These are phyloP conservation scores for Teratosphaeria epicoccoides DNA, from an alignment of 2,329 filamentous ascomycete species.

Conservation along the genomic window DNA sequence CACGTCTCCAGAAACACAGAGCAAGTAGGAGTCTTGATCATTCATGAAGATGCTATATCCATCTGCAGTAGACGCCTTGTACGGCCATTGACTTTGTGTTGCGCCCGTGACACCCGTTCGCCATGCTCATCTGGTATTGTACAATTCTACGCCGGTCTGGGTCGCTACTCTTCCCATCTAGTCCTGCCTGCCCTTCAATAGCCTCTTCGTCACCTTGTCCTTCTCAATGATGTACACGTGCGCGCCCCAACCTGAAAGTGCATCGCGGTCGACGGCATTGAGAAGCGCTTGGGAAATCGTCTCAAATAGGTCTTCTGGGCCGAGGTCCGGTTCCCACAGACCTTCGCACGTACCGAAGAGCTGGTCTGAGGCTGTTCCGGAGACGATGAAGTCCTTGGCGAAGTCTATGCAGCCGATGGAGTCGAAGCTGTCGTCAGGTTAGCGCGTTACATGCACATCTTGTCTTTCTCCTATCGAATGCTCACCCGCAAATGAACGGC, in stretches of 20 bases:
- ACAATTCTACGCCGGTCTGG: neutral
- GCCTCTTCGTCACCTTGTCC: constrained; percentile 97
- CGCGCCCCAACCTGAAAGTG: constrained; percentile 93
- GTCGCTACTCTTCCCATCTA: constrained; percentile 18
- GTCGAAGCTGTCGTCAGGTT: constrained; percentile 53
- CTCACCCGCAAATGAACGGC: constrained; percentile 84
- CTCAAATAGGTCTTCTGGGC: constrained; percentile 91
- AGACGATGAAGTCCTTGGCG: constrained; percentile 98
- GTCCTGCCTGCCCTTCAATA: constrained; percentile 96
- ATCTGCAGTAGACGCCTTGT: neutral
- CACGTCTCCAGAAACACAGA: neutral
- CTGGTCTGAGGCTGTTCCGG: constrained; percentile 91
- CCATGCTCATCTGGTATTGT: neutral
- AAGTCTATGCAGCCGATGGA: constrained; percentile 99
- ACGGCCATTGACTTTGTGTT: neutral
- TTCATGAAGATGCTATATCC: neutral
- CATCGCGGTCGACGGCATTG: constrained; percentile 93
- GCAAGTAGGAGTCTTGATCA: neutral
- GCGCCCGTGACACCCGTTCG: neutral
- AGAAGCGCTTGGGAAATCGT: constrained; percentile 93
- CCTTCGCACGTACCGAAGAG: constrained; percentile 98
- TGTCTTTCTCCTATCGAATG: neutral
- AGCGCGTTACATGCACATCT: neutral
- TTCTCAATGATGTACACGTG: constrained; percentile 99
- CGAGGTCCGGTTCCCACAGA: constrained; percentile 94